Evolutionary conservation across 805 yeast genomes (phyloP).

Genomic region (Schwanniomyces sp.): DNA sequence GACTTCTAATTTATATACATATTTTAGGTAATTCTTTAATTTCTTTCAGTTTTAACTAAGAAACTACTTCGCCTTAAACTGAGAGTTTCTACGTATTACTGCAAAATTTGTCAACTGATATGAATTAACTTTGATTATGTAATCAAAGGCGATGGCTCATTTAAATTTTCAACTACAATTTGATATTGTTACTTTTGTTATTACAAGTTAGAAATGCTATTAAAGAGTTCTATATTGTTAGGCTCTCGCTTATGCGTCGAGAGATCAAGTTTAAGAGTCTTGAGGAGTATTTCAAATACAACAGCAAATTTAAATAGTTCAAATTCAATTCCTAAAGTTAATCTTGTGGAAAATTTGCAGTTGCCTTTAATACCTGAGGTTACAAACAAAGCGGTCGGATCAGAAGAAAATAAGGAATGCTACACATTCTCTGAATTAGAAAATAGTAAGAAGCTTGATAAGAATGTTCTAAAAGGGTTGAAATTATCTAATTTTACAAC

Average conservation of each 20-base stretch:
- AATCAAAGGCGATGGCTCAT: background rate
- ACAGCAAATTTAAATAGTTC: background rate
- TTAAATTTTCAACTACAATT: background rate
- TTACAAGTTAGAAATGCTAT: background rate
- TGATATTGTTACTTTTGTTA: background rate
- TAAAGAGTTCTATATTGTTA: background rate
- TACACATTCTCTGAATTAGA: constrained; percentile 10
- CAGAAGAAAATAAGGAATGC: background rate
- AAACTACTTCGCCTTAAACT: no score
- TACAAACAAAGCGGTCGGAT: background rate
- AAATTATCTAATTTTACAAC: constrained; percentile 45
- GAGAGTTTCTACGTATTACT: no score
- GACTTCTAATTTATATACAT: no score
- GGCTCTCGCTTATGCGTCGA: background rate
- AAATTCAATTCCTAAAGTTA: background rate
- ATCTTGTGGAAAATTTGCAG: background rate
- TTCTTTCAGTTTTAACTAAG: no score
- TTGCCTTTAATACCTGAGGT: background rate
- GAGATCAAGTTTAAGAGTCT: background rate
- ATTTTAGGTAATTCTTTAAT: no score
- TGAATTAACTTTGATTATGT: background rate
- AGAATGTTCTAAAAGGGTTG: constrained; percentile 29
- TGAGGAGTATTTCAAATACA: background rate
- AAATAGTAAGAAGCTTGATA: constrained; percentile 9
- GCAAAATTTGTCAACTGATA: no score